Evolutionary conservation across 306 rosid genomes (phyloP), one percentile per base, ranked within the genome.

Genomic region (Coriaria nepalensis): DNA sequence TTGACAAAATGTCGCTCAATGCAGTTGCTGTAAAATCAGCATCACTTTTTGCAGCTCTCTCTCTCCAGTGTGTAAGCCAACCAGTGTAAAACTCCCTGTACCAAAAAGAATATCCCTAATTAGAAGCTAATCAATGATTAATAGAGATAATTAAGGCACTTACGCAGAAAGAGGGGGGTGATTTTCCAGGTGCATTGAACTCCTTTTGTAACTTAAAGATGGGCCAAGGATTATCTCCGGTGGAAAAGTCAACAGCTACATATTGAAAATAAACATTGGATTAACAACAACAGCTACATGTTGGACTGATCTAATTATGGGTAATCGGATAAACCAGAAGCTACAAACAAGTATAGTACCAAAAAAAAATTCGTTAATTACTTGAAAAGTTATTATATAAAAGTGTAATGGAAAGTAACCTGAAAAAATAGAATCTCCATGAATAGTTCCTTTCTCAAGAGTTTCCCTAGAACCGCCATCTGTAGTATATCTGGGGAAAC

Each of bases 1-100:
- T 70, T 49, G 51, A 74, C 86, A 90, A 66, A 68, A 90, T 81
- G 37, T 67, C 70, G 55, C 74, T 67, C 68, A 90, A 78, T 35
- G 78, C 61, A 43, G 84, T 67, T 53, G 95, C 95, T 39, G 93
- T 81, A 59, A 53, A 68, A 60, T 75, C 67, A 59, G 97, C 95
- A 50, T 37, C 73, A 56, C 95, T 90, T 57, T 40, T 45, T 4
- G 94, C 92, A 58, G 59, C 65, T 52, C 61, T 61, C 69, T 90
- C 97, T 53, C 97, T 92, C 97, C 97, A 90, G 11, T 90, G 97
- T 7, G 94, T 90, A 57, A 90, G 92, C 97, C 97, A 90, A 29
- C 95, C 97, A 7, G 95, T 90, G 73, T 90, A 84, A 69, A 81
- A 79, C 70, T 90, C 97, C 12, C 97, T 84, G 88, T 66, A 65